A percentile compares a stretch with the other conserved stretches of the same genome.
Conservation (phyloP, 306 rosid genomes). For the Abrus pulchellus region DNA sequence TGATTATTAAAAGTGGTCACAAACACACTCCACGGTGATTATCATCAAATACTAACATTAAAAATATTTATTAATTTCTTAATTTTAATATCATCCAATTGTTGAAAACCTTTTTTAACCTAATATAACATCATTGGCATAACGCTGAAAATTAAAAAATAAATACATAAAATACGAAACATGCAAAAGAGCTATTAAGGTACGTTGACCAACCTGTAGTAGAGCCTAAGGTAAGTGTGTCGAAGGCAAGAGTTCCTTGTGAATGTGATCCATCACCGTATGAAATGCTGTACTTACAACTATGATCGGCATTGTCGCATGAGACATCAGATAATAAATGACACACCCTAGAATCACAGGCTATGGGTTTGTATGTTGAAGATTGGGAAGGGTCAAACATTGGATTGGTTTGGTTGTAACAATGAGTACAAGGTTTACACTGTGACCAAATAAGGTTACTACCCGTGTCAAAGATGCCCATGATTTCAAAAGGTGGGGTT, state of each 20-base stretch:
- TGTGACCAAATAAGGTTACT: constrained; percentile 7
- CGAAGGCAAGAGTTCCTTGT: constrained; percentile 13
- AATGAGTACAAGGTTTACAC: neutral
- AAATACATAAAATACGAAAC: neutral
- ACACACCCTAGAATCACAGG: neutral
- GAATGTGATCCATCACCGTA: constrained; percentile 18
- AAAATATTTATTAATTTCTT: too few relatives aligned
- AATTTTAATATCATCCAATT: too few relatives aligned
- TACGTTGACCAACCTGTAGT: neutral
- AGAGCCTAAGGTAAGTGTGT: constrained; percentile 17
- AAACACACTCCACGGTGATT: too few relatives aligned
- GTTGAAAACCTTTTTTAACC: too few relatives aligned
- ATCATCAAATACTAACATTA: too few relatives aligned
- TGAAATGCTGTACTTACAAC: neutral
- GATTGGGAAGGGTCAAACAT: constrained; percentile 19
- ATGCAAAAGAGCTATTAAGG: neutral
- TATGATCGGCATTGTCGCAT: neutral
- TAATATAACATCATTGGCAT: neutral
- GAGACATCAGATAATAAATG: neutral
- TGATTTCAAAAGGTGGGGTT: neutral
- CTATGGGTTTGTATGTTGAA: neutral
- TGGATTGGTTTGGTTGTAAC: constrained; percentile 14
- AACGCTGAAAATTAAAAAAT: neutral
- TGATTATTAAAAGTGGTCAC: too few relatives aligned
- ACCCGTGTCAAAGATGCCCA: constrained; percentile 13